phyloP scores from a whole-genome alignment of 2,329 filamentous ascomycete genomes.

The Pseudogymnoascus sp. region DNA sequence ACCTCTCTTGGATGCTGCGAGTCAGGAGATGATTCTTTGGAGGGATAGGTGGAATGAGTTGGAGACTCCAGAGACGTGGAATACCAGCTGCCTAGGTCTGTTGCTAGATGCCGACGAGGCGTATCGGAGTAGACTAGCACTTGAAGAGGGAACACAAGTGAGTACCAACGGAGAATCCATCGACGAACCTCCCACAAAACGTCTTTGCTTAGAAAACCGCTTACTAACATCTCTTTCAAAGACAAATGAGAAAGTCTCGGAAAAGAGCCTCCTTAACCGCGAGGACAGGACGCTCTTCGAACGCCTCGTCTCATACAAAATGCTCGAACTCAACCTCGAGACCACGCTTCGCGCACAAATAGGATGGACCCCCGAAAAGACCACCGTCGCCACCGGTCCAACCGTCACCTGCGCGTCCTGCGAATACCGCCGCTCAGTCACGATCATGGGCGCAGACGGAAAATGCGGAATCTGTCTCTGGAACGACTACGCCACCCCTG shows the following conservation, averaged over 20 bases:
- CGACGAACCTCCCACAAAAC: neutral
- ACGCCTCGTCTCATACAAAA: neutral
- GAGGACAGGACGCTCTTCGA: neutral
- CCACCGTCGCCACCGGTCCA: neutral
- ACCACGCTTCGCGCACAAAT: neutral
- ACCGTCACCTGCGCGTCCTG: neutral
- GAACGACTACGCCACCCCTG: neutral
- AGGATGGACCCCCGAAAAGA: neutral
- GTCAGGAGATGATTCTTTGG: neutral
- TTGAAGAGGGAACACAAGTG: neutral
- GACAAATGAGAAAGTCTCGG: neutral
- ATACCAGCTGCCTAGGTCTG: neutral
- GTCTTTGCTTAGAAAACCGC: neutral
- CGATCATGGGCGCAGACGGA: neutral
- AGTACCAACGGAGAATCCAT: neutral
- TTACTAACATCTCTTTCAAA: neutral
- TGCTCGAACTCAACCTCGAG: neutral
- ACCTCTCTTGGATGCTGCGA: neutral
- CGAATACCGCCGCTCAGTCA: neutral
- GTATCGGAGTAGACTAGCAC: neutral
- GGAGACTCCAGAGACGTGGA: neutral
- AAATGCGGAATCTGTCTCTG: neutral
- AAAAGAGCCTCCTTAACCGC: neutral
- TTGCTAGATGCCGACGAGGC: neutral
- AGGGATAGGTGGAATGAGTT: neutral